A percentile compares a stretch with the other conserved stretches of the same genome.
These are phyloP conservation scores for Volvox carteri DNA, from an alignment of 163 green algal species.

Conservation along the genomic window DNA sequence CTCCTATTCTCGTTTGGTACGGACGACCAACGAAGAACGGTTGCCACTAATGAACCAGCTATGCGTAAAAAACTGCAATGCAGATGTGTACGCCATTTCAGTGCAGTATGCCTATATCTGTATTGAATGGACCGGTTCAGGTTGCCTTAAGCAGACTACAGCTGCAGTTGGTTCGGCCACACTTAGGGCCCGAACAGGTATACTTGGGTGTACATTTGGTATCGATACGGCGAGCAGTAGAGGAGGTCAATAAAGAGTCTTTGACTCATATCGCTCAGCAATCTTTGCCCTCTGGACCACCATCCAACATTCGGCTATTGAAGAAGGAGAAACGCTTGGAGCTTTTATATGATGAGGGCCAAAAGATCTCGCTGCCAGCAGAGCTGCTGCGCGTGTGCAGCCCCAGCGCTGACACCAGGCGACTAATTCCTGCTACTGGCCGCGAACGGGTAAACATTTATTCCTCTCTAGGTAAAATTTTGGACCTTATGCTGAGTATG, in stretches of 20 bases:
- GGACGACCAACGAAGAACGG: no score
- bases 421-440: neutral
- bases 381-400: conserved; percentile 77
- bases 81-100: no score
- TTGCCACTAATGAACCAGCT: no score
- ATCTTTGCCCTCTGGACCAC: neutral
- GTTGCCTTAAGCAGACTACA: no score
- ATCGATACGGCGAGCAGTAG: neutral
- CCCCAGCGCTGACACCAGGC: conserved; percentile 68
- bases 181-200: neutral
- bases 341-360: conserved; percentile 58
- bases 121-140: no score
- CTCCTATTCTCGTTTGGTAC: no score
- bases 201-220: neutral
- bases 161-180: neutral
- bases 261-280: neutral
- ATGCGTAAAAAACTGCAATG: no score
- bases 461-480: no score
- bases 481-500: no score
- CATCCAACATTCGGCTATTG: neutral
- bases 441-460: conserved; percentile 21
- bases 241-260: neutral
- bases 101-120: no score
- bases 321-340: conserved; percentile 55
- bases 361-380: conserved; percentile 54